Percentiles rank a stretch among this genome's conserved stretches.
Conservation (phyloP, 2,329 filamentous ascomycete genomes). For the Fusarium hostae region DNA sequence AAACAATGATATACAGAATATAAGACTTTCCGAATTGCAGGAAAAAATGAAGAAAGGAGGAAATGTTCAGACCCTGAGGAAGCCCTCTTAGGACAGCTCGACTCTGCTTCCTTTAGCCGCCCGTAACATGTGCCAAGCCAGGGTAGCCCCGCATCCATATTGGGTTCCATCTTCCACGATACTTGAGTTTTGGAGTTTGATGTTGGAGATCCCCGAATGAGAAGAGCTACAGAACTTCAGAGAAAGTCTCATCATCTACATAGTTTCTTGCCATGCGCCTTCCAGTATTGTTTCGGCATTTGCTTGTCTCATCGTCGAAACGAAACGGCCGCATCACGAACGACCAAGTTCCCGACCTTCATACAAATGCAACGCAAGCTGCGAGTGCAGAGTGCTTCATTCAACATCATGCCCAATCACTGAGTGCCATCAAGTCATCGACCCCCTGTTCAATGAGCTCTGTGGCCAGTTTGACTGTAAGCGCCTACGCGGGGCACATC, state of each 20-base stretch:
- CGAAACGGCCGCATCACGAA: conserved; percentile 15
- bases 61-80: conserved; percentile 8
- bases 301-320: not conserved
- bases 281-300: not conserved
- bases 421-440: conserved; percentile 9
- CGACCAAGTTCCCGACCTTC: conserved; percentile 24
- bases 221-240: not conserved
- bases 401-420: conserved; percentile 22
- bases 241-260: not conserved
- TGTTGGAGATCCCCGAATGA: not conserved
- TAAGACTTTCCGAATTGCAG: not conserved
- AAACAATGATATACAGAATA: not conserved
- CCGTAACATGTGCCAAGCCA: conserved; percentile 34
- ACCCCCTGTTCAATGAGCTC: conserved; percentile 2
- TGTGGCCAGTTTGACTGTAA: conserved; percentile 21
- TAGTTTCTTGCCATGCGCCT: not conserved
- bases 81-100: conserved; percentile 15
- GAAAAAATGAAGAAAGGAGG: conserved; percentile 1
- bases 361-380: conserved; percentile 1
- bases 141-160: conserved; percentile 32
- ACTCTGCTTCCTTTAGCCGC: conserved; percentile 33
- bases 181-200: conserved; percentile 6
- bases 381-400: conserved; percentile 1
- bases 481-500: conserved; percentile 31
- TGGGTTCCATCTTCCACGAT: conserved; percentile 14